These are phyloP conservation scores for Paraphoma chrysanthemicola DNA, from an alignment of 2,329 filamentous ascomycete genomes.

Conservation along the genomic window DNA sequence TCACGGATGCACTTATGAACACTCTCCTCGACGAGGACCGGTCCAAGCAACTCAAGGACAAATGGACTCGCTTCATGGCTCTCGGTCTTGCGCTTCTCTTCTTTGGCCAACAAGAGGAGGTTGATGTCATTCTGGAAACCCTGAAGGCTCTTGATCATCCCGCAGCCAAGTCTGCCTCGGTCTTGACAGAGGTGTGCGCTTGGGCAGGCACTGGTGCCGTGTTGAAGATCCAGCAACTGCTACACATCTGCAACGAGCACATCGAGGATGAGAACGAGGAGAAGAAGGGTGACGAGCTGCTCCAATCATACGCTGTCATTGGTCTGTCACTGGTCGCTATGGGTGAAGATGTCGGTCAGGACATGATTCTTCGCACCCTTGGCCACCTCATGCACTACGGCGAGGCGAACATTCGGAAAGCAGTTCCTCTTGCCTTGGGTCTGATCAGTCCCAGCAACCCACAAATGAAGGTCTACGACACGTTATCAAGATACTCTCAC, in stretches of 20 bases:
- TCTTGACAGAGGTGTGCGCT: constrained; percentile 94
- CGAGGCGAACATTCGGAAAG: constrained; percentile 94
- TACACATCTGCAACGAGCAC: constrained; percentile 98
- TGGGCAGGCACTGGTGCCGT: constrained; percentile 98
- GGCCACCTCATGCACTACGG: constrained; percentile 99
- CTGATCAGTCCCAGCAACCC: constrained; percentile 97
- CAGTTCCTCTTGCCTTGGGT: constrained; percentile 95
- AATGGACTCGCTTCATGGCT: constrained; percentile 97
- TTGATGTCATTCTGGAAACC: constrained; percentile 97
- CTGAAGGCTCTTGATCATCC: constrained; percentile 97
- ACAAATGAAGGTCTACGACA: constrained; percentile 99
- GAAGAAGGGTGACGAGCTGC: constrained; percentile 92
- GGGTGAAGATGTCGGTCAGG: constrained; percentile 97
- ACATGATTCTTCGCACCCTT: constrained; percentile 98
- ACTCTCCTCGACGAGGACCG: constrained; percentile 94
- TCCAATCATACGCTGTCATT: constrained; percentile 94
- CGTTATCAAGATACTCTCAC: constrained; percentile 94
- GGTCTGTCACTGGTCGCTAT: constrained; percentile 94
- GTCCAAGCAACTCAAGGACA: constrained; percentile 89
- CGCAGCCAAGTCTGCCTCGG: constrained; percentile 93
- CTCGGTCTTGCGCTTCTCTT: constrained; percentile 91
- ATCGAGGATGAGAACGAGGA: constrained; percentile 88
- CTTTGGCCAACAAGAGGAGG: constrained; percentile 96
- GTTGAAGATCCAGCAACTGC: constrained; percentile 93
- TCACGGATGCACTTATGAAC: constrained; percentile 89